phyloP scores from a whole-genome alignment of 2,329 filamentous ascomycete genomes.

The Fusarium mexicanum region DNA sequence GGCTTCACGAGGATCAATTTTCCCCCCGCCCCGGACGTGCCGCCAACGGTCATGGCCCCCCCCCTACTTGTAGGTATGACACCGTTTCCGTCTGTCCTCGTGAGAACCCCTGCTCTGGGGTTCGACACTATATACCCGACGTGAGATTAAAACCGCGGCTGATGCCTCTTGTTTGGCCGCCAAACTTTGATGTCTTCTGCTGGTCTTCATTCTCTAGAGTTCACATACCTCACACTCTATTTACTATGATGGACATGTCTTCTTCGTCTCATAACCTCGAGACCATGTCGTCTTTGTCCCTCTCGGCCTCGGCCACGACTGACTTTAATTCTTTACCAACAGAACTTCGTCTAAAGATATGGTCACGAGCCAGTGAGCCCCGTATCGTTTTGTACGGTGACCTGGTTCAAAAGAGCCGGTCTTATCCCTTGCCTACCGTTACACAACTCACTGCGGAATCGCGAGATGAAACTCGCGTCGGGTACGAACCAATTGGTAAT shows the following conservation, averaged over 20 bases:
- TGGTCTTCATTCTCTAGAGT: conserved; percentile 13
- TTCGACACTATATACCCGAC: conserved; percentile 31
- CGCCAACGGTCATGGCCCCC: conserved; percentile 42
- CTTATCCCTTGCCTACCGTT: conserved; percentile 49
- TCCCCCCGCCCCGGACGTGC: conserved; percentile 39
- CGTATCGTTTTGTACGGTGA: conserved; percentile 50
- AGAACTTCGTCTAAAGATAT: conserved; percentile 52
- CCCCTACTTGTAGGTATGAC: conserved; percentile 43
- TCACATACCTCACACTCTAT: not conserved
- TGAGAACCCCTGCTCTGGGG: conserved; percentile 39
- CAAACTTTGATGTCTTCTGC: conserved; percentile 27
- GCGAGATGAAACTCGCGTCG: conserved; percentile 47
- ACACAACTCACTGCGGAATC: conserved; percentile 51
- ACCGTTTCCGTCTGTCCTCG: conserved; percentile 44
- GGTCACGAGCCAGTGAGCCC: conserved; percentile 50
- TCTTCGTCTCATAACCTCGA: conserved; percentile 7
- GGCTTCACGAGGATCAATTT: conserved; percentile 44
- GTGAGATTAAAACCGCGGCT: conserved; percentile 41
- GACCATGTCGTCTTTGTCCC: conserved; percentile 1
- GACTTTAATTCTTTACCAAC: conserved; percentile 47
- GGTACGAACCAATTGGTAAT: conserved; percentile 48
- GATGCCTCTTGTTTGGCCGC: conserved; percentile 27
- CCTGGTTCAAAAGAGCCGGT: conserved; percentile 43
- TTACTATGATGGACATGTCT: conserved; percentile 21
- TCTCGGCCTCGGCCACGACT: conserved; percentile 22